Evolutionary conservation across 768 basidiomycete genomes (phyloP).

Genomic region (Paxillus involutus): DNA sequence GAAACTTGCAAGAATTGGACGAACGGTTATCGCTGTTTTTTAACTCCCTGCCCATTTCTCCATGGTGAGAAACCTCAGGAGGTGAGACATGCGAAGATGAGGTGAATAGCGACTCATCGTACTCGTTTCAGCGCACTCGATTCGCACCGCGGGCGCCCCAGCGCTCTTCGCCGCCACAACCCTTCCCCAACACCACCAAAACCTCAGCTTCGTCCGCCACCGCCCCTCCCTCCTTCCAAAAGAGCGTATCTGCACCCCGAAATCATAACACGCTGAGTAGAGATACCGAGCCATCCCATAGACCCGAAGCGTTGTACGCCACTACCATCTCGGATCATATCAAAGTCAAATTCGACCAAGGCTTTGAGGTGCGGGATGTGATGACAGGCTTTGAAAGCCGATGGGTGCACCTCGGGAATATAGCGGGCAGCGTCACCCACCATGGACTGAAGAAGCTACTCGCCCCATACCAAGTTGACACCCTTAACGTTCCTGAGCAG

Average conservation of each 20-base stretch:
- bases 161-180: neutral
- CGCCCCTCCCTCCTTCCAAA: neutral
- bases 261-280: conserved; percentile 1
- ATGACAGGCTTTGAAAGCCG: conserved; percentile 70
- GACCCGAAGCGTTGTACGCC: conserved; percentile 20
- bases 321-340: conserved; percentile 53
- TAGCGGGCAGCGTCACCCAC: conserved; percentile 39
- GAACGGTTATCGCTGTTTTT: neutral
- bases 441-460: conserved; percentile 40
- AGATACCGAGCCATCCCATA: conserved; percentile 2
- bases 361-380: conserved; percentile 58
- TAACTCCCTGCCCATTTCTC: neutral
- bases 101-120: neutral
- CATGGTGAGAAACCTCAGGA: conserved; percentile 8
- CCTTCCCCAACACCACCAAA: neutral
- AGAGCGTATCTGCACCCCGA: neutral
- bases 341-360: conserved; percentile 54
- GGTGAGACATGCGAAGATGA: conserved; percentile 6
- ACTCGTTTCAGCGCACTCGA: neutral
- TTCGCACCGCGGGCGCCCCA: neutral
- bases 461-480: conserved; percentile 41
- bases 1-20: conserved; percentile 8
- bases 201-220: neutral
- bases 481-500: conserved; percentile 33
- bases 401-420: conserved; percentile 53